phyloP scores from a whole-genome alignment of 140 eudicot genomes.

The Bidens hawaiensis region DNA sequence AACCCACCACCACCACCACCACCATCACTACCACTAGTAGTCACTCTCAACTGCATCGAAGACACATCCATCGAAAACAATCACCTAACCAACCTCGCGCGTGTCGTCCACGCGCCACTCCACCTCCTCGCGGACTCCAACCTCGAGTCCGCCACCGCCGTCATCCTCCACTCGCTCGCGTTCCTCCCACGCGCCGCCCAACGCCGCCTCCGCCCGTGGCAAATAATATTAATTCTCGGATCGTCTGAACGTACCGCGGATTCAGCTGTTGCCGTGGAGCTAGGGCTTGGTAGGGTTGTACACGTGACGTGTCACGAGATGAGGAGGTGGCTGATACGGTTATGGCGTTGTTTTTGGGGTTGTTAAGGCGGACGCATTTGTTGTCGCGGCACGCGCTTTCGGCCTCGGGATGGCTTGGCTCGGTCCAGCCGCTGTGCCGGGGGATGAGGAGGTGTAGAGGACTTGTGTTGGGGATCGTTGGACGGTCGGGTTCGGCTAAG shows the following conservation, averaged over 20 bases:
- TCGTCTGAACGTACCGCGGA: constrained; percentile 93
- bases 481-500: constrained; percentile 86
- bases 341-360: constrained; percentile 87
- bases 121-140: constrained; percentile 68
- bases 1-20: constrained; percentile 32
- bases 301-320: constrained; percentile 87
- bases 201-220: constrained; percentile 98
- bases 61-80: constrained; percentile 61
- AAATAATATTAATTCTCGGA: constrained; percentile 90
- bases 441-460: constrained; percentile 99
- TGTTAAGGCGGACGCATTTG: constrained; percentile 82
- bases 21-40: constrained; percentile 51
- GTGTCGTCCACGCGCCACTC: constrained; percentile 79
- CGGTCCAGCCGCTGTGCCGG: constrained; percentile 94
- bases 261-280: constrained; percentile 85
- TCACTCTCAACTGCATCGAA: constrained; percentile 95
- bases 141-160: constrained; percentile 88
- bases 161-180: constrained; percentile 86
- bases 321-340: constrained; percentile 98
- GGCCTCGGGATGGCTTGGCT: constrained; percentile 97
- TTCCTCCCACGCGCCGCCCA: constrained; percentile 99
- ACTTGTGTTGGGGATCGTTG: constrained; percentile 86
- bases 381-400: constrained; percentile 88
- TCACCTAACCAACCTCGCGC: constrained; percentile 76
- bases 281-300: constrained; percentile 67